Conservation (phyloP, 768 basidiomycete species). For the Hydnomerulius pinastri region DNA sequence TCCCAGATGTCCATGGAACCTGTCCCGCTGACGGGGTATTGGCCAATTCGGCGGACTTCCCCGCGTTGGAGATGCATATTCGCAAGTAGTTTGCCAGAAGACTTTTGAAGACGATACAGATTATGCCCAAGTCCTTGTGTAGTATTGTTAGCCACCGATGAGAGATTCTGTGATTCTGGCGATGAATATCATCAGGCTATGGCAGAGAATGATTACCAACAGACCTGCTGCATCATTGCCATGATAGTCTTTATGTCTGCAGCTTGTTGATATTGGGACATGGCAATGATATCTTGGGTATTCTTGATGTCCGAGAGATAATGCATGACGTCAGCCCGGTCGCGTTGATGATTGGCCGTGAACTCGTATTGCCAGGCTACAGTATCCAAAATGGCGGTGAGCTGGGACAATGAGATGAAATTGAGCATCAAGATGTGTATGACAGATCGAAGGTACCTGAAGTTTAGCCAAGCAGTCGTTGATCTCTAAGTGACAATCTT, state of each 20-base stretch:
- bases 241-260: conserved; percentile 44
- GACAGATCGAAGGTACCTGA: conserved; percentile 35
- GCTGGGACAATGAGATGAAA: conserved; percentile 31
- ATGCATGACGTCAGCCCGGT: conserved; percentile 45
- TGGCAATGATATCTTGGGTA: conserved; percentile 37
- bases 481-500: conserved; percentile 45
- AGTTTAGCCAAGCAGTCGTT: conserved; percentile 49
- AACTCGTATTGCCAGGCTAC: conserved; percentile 52
- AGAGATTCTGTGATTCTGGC: conserved; percentile 21
- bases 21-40: conserved; percentile 52
- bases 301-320: conserved; percentile 48
- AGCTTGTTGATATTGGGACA: conserved; percentile 34
- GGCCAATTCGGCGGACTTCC: conserved; percentile 51
- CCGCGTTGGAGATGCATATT: conserved; percentile 52
- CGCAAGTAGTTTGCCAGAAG: conserved; percentile 49
- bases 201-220: not conserved
- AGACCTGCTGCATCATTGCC: conserved; percentile 51
- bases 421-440: conserved; percentile 8
- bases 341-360: conserved; percentile 37
- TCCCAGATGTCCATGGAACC: conserved; percentile 58
- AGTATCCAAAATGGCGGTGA: conserved; percentile 47
- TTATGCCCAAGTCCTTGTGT: conserved; percentile 50
- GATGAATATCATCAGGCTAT: conserved; percentile 12
- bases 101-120: conserved; percentile 50
- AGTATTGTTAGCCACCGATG: conserved; percentile 13